phyloP scores from a whole-genome alignment of 371 early-diverging fungal species.

The Aphelidium insulamus region DNA sequence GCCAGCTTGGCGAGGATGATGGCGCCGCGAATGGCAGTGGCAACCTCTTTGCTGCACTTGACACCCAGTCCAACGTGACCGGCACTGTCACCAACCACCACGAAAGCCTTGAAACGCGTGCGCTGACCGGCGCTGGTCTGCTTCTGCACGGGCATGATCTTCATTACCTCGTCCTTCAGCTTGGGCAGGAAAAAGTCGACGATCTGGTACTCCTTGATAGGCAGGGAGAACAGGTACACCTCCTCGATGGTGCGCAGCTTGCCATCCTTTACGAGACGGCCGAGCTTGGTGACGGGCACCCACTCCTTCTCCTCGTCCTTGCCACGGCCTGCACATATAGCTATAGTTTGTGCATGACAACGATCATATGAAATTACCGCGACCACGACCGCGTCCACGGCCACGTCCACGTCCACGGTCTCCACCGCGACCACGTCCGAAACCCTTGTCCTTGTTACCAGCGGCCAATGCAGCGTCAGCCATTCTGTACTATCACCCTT shows the following conservation, averaged over 20 bases:
- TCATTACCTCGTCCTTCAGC: conserved; percentile 98
- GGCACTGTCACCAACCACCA: conserved; percentile 92
- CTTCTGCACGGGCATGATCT: conserved; percentile 99
- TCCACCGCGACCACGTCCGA: conserved; percentile 47
- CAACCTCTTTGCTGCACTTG: conserved; percentile 98
- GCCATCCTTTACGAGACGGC: conserved; percentile 84
- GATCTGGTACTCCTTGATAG: conserved; percentile 99
- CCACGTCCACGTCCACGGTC: conserved; percentile 31
- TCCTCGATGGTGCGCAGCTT: conserved; percentile 80
- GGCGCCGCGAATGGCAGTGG: conserved; percentile 96
- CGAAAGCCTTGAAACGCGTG: conserved; percentile 99
- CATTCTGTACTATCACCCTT: no score
- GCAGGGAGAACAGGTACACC: conserved; percentile 92
- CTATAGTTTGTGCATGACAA: conserved; percentile 20
- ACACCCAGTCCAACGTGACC: conserved; percentile 98
- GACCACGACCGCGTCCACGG: conserved; percentile 52
- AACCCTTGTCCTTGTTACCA: conserved; percentile 32
- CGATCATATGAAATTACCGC: conserved; percentile 55
- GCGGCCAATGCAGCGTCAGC: conserved; percentile 35
- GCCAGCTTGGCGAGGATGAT: conserved; percentile 96
- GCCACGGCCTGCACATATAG: conserved; percentile 40
- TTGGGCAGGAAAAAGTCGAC: conserved; percentile 90
- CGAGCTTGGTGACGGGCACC: conserved; percentile 92
- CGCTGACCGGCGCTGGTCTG: conserved; percentile 99
- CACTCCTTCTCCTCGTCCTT: conserved; percentile 74